Conservation (phyloP, 805 yeast genomes). For the Candida quercuum region DNA sequence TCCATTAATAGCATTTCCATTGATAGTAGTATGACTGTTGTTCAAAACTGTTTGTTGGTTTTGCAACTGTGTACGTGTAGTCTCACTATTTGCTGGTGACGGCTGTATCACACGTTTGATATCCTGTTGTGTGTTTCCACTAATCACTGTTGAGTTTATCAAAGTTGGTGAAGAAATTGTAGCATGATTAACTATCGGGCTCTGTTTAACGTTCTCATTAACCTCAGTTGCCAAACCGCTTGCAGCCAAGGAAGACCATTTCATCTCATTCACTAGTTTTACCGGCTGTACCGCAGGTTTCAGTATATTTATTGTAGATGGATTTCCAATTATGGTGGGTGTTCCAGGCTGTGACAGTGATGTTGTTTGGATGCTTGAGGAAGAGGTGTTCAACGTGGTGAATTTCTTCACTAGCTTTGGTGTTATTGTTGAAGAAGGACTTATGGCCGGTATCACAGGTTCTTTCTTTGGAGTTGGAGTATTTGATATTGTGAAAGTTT, state of each 20-base stretch:
- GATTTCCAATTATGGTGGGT: slow-evolving; percentile 5
- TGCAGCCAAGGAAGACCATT: slow-evolving; percentile 38
- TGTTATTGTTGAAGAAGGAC: slow-evolving; percentile 1
- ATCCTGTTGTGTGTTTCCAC: too few species aligned
- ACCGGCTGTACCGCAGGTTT: slow-evolving; percentile 52
- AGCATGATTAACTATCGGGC: background rate
- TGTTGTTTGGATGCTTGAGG: slow-evolving; percentile 2
- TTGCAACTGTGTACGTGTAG: background rate
- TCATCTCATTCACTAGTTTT: slow-evolving; percentile 44
- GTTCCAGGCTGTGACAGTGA: slow-evolving; percentile 4
- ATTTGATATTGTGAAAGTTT: too few species aligned
- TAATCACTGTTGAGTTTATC: too few species aligned
- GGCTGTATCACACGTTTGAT: background rate
- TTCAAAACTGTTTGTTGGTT: too few species aligned
- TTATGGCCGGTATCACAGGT: slow-evolving; percentile 33
- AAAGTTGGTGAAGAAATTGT: background rate
- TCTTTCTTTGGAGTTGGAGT: slow-evolving; percentile 17
- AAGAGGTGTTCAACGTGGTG: slow-evolving; percentile 1
- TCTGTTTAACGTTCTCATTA: slow-evolving; percentile 6
- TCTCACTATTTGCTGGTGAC: background rate
- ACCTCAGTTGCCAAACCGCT: slow-evolving; percentile 2
- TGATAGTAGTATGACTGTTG: background rate
- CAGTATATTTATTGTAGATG: slow-evolving; percentile 17
- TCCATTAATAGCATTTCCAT: background rate
- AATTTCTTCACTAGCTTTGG: slow-evolving; percentile 3